Percentiles rank a stretch among this genome's conserved stretches.
phyloP scores from a whole-genome alignment of 129 eudicot genomes.

The sunflower (Helianthus annuus) region HanXRQr2.0-SUNRISE NC_035448.2:96922613-96923112 shows the following conservation, averaged over 20 bases:
- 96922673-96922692: neutral
- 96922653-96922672: neutral
- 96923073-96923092: neutral
- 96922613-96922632: neutral
- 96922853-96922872: neutral
- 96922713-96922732: neutral
- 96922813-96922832: neutral
- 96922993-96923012: neutral
- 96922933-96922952: neutral
- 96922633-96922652: neutral
- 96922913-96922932: neutral
- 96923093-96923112: neutral
- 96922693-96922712: neutral
- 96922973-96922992: neutral
- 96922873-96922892: constrained; percentile 2
- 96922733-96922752: neutral
- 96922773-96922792: neutral
- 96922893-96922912: neutral
- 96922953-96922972: too few relatives aligned
- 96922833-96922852: neutral
- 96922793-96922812: neutral
- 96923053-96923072: neutral
- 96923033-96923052: neutral
- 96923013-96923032: neutral
- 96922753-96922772: neutral